Evolutionary conservation across 352 stramenopile genomes (phyloP).

Genomic region (Hyaloperonospora brassicae): DNA sequence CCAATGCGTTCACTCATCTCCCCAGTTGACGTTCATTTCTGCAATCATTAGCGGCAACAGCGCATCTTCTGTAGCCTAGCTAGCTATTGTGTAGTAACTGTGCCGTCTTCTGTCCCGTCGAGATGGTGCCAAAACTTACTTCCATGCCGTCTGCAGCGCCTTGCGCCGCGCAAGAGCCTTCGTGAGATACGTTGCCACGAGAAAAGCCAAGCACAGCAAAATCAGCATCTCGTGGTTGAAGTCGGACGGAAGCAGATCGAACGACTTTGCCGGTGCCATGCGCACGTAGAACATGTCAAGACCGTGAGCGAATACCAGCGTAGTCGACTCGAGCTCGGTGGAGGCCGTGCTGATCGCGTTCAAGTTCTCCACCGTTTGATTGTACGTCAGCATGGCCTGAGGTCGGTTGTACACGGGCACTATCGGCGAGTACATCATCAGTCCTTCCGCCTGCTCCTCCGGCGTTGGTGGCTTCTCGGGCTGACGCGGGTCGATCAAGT

Average conservation of each 20-base stretch:
- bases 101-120: not conserved
- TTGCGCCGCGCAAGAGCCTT: slow-evolving; percentile 65
- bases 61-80: slow-evolving; percentile 3
- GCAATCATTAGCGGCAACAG: slow-evolving; percentile 9
- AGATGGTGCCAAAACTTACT: slow-evolving; percentile 24
- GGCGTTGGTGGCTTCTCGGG: slow-evolving; percentile 86
- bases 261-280: slow-evolving; percentile 90
- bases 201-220: slow-evolving; percentile 83
- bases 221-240: slow-evolving; percentile 94
- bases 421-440: slow-evolving; percentile 85
- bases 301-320: slow-evolving; percentile 89
- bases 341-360: slow-evolving; percentile 55
- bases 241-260: slow-evolving; percentile 93
- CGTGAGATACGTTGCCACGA: slow-evolving; percentile 63
- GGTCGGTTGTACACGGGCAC: slow-evolving; percentile 85
- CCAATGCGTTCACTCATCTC: slow-evolving; percentile 5
- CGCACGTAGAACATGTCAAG: slow-evolving; percentile 93
- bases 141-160: slow-evolving; percentile 74
- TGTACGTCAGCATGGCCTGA: slow-evolving; percentile 87
- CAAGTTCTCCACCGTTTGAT: slow-evolving; percentile 81
- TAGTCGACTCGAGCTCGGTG: slow-evolving; percentile 92
- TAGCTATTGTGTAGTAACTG: slow-evolving; percentile 3
- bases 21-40: slow-evolving; percentile 1
- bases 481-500: slow-evolving; percentile 91
- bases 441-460: slow-evolving; percentile 73